These are phyloP conservation scores for Botrytis cinerea DNA, from an alignment of 2,329 filamentous ascomycete species.

Conservation along the genomic window DNA sequence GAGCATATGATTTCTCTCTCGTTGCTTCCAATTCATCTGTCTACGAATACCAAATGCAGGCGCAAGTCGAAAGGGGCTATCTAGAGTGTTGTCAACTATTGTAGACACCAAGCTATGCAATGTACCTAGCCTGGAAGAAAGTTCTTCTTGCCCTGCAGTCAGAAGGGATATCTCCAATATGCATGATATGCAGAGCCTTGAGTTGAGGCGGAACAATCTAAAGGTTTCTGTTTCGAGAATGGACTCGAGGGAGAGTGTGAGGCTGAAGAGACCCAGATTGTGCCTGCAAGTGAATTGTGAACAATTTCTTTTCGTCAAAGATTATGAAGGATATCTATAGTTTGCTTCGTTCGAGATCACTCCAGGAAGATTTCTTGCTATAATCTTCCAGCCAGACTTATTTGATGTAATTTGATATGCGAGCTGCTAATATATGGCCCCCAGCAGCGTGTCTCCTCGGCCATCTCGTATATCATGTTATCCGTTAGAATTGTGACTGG, in stretches of 20 bases:
- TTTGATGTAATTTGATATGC: neutral
- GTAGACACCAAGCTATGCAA: neutral
- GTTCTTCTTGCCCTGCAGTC: neutral
- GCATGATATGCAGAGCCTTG: neutral
- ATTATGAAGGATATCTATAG: neutral
- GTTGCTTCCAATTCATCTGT: neutral
- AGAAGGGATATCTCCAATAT: neutral
- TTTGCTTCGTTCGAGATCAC: neutral
- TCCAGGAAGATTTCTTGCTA: neutral
- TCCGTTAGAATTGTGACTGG: neutral
- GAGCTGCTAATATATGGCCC: neutral
- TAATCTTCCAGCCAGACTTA: neutral
- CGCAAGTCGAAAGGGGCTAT: neutral
- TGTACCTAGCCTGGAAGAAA: neutral
- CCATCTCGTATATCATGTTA: neutral
- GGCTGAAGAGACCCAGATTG: neutral
- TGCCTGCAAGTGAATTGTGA: neutral
- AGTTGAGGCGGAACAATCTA: neutral
- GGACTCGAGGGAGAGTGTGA: neutral
- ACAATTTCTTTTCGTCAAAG: neutral
- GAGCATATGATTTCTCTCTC: neutral
- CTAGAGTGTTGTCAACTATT: neutral
- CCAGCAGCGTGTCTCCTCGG: neutral
- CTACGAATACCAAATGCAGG: neutral
- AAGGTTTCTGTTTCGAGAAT: neutral